Conservation (phyloP, 1,284 basidiomycete genomes). For the Amylostereum areolatum region DNA sequence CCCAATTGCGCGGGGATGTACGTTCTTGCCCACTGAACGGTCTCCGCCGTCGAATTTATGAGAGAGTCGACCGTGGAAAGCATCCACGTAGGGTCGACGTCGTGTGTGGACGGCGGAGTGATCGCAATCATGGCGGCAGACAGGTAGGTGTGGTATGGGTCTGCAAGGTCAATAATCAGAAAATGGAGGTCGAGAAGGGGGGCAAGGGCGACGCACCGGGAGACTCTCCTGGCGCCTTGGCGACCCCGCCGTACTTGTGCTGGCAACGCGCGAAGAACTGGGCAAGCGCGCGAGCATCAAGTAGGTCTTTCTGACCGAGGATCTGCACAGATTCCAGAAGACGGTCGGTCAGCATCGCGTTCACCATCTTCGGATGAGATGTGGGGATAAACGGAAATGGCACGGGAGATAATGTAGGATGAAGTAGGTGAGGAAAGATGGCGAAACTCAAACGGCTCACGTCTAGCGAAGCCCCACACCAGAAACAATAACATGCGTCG, state of each 20-base stretch:
- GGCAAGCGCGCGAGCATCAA: constrained; percentile 51
- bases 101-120: constrained; percentile 35
- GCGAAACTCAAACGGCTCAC: constrained; percentile 34
- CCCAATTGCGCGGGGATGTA: constrained; percentile 29
- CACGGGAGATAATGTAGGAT: background rate
- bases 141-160: constrained; percentile 90
- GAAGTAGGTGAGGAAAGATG: background rate
- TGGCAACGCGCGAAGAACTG: constrained; percentile 71
- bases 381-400: background rate
- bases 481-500: constrained; percentile 94
- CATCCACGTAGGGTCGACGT: constrained; percentile 41
- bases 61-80: constrained; percentile 58
- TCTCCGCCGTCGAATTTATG: constrained; percentile 63
- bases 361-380: no score
- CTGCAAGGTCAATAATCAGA: constrained; percentile 28
- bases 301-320: constrained; percentile 47
- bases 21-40: constrained; percentile 56
- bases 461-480: constrained; percentile 77
- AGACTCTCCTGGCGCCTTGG: constrained; percentile 71
- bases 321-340: constrained; percentile 41
- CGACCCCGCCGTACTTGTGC: constrained; percentile 80
- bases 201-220: constrained; percentile 48
- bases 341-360: no score
- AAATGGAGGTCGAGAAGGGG: background rate
- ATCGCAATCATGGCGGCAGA: constrained; percentile 77